Base-by-base conservation (phyloP, 2,329 filamentous ascomycete genomes). In the Colletotrichum sp. region DNA sequence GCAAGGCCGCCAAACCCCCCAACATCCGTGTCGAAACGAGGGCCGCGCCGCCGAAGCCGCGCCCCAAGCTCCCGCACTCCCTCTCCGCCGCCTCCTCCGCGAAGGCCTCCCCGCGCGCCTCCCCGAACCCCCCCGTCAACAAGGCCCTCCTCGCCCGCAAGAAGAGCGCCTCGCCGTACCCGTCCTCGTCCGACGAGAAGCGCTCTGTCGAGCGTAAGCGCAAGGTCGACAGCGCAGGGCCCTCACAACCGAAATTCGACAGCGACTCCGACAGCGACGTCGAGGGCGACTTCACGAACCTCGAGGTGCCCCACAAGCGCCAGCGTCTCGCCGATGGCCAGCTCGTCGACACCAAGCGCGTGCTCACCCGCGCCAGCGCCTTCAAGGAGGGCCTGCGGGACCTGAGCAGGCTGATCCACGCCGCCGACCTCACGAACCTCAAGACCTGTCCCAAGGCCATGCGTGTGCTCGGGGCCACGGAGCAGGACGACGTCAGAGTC, bases 401-500 rank as follows among this genome's bases (percentile, higher is more conserved):
- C 36, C 52, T 76, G 28, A 82, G 87, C 43, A 81, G 83, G 39
- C 88, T 93, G 74, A 89, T 93, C 32, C 91, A 93, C 78, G 91
- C 91, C 6, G 88, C 88, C 6, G 87, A 92, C 78, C 75, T 78
- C n/a, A 76, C 70, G 34, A 78, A 77, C 32, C 58, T 69, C 28
- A 70, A 74, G 28, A 73, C 69, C 52, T 71, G 67, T 2, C 69
- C 75, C 60, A 77, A 75, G 75, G 71, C 75, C 16, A 68, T 64
- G 52, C 74, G 74, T 36, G 62, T 70, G 32, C 71, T 78, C 25
- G 68, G 69, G 30, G 77, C 75, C 6, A 70, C 66, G 8, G 71
- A 64, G 27, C 85, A 87, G 64, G 87, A 91, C 74, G 89, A 91
- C 74, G 88, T 92, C 8, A 86, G 84, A 13, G 91, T 97, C 75